Evolutionary conservation across 2,329 filamentous ascomycete species (phyloP), one percentile per base, ranked within the genome.

Genomic region (Apiospora kogelbergensis): DNA sequence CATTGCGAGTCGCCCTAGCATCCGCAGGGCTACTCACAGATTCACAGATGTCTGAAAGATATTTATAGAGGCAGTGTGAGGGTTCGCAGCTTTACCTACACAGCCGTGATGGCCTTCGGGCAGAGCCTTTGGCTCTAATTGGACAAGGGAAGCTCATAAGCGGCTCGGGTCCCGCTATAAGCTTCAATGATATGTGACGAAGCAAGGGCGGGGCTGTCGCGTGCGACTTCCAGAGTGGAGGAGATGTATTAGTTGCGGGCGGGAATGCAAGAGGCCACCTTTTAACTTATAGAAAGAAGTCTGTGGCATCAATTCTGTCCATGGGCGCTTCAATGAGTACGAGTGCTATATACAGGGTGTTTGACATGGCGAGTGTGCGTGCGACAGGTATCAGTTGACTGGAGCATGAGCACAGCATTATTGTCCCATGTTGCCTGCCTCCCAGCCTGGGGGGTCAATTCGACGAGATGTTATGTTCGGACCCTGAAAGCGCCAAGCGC

Each of bases 161-260:
- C 53, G 53, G 53, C 53, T 60, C 53, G 53, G 53, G 53, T 60
- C 53, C 53, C 53, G 53, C 53, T 60, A 37, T 60, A 37, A 60
- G 53, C 53, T 60, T 17, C 33, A 20, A 30, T 57, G 26, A 60
- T n/a, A 37, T 37, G 53, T 60, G 53, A 60, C 53, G 53, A 30
- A 60, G 53, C 53, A 22, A 60, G 53, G 53, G 53, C 53, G 53
- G 53, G 53, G 53, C 53, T 60, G 53, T 60, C 53, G 53, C 53
- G 30, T 60, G 53, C 53, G 30, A 42, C 40, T 11, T 30, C 9
- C 20, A 30, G 26, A 37, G 53, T 60, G 53, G 53, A 57, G 48
- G 48, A 22, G 30, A 60, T 37, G 53, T 33, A 10, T 60, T 60
- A 60, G 53, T 37, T 60, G 53, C 53, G 53, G 53, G 20, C 53